Base-by-base conservation (phyloP, 108 stramenopile species). In the Bacterosira constricta region DNA sequence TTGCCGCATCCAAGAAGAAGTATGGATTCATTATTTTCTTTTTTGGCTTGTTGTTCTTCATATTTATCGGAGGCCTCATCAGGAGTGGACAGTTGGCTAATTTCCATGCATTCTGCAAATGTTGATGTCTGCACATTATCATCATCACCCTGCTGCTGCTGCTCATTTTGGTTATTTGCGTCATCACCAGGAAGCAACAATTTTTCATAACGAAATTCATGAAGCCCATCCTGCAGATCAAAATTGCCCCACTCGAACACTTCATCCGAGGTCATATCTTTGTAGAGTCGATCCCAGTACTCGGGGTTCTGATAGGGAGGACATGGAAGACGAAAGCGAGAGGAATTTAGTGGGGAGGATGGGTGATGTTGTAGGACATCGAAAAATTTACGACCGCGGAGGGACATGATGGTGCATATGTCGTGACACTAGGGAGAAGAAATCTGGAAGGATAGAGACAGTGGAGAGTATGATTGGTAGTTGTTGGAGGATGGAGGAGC, bases 1-100 rank as follows among this genome's bases (percentile, higher is more conserved):
- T 86, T 90, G 0, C 92, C 92, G 47, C 90, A 93, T 17, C 92
- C 92, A 11, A 93, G 61, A 46, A 93, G 79, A 25, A 93, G 58
- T 50, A 93, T 81, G 1, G 90, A 57, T 56, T 86, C 82, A 34
- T 86, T 68, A 20, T 73, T 63, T 3, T 81, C 59, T 1, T 70
- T 66, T 21, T 29, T 11, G 32, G 25, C 31, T 41, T 66, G 32
- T 23, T 37, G 50, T 12, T 58, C 39, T 12, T 51, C 36, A 26
- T 66, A 79, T n/a, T 2, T 32, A 52, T 45, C 3, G 1, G 53
- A 35, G 30, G 77, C 77, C 35, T 79, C 77, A 39, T 79, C 77
- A 12, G 64, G 63, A 44, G 77, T 46, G 11, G 54, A 37, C 12
- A 63, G 44, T 56, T 79, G 77, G 49, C 31, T 44, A 1, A 79